Base-by-base conservation (phyloP, 2,329 filamentous ascomycete species). In the Nannizzia gypsea region DNA sequence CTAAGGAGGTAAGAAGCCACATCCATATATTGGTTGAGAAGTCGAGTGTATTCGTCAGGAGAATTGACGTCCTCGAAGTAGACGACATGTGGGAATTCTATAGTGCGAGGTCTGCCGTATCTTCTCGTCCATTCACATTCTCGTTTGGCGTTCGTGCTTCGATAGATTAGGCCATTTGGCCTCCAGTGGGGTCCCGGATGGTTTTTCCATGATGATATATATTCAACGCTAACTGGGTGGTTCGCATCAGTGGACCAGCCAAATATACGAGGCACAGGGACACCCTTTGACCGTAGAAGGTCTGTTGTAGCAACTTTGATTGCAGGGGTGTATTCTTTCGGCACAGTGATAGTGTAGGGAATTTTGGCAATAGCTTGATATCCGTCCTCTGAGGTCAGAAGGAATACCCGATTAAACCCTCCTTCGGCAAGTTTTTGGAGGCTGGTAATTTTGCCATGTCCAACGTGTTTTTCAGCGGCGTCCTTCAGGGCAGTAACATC, bases 191-290 rank as follows among this genome's bases (percentile, higher is more conserved):
- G 64, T 60, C 9, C 67, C 67, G 34, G 61, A 17, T 9, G 65
- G 59, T 60, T 66, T 56, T 48, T 65, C 61, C 67, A 69, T 62
- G 9, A 69, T 62, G 6, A 69, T 68, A 57, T 68, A 57, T 69
- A 68, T 42, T 70, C 68, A 0, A 62, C 61, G n/a, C 67, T 66
- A 42, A 67, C 64, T 11, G 63, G n/a, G 46, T 68, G 69, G 13
- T 66, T 59, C 2, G 46, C 28, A 28, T 62, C 62, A 13, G 65
- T 63, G 17, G 63, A 68, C 60, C 63, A 69, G 1, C 60, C 64
- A 63, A 65, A 65, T 8, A 70, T 57, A 48, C 65, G 60, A 3
- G 73, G 73, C 15, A 75, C 70, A 22, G 73, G 72, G 58, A 75
- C 63, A 8, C 65, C 65, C 48, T 72, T 64, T 15, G 60, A 65